phyloP scores from a whole-genome alignment of 2,329 filamentous ascomycete genomes.

The Pseudopyricularia javanii region DNA sequence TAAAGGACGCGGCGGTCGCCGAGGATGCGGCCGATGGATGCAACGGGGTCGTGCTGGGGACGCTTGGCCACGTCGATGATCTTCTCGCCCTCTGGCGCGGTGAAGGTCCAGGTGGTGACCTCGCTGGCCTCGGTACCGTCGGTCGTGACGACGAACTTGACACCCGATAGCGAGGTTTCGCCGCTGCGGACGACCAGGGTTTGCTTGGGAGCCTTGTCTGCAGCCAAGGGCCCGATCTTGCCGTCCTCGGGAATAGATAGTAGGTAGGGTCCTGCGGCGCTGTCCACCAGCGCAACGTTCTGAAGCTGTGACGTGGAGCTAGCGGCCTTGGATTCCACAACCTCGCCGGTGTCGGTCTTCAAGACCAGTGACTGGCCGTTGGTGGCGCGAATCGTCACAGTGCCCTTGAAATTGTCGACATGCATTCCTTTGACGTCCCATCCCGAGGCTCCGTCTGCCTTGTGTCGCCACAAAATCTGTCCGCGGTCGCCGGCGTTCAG shows the following conservation, averaged over 20 bases:
- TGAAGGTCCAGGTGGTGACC: slow-evolving; percentile 55
- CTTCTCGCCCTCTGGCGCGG: slow-evolving; percentile 50
- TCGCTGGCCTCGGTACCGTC: neutral
- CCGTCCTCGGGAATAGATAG: slow-evolving; percentile 40
- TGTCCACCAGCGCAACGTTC: slow-evolving; percentile 40
- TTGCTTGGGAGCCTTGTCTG: slow-evolving; percentile 34
- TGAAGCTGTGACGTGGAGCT: slow-evolving; percentile 11
- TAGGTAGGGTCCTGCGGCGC: slow-evolving; percentile 37
- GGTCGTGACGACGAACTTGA: slow-evolving; percentile 30
- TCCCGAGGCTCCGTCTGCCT: slow-evolving; percentile 39
- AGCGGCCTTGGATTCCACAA: slow-evolving; percentile 21
- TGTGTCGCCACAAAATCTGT: slow-evolving; percentile 61
- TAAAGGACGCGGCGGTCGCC: slow-evolving; percentile 89
- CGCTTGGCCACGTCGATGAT: slow-evolving; percentile 57
- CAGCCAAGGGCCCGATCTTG: slow-evolving; percentile 31
- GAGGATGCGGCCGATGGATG: slow-evolving; percentile 88
- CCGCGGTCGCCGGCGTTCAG: slow-evolving; percentile 68
- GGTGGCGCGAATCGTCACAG: slow-evolving; percentile 45
- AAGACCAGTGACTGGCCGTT: slow-evolving; percentile 51
- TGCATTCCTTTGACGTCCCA: slow-evolving; percentile 61
- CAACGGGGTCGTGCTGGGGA: slow-evolving; percentile 71
- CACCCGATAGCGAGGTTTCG: slow-evolving; percentile 34
- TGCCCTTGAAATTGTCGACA: slow-evolving; percentile 41
- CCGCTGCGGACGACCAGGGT: slow-evolving; percentile 39
- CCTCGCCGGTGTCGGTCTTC: slow-evolving; percentile 37